phyloP scores from a whole-genome alignment of 2,329 filamentous ascomycete genomes.

The Zalaria sp. region DNA sequence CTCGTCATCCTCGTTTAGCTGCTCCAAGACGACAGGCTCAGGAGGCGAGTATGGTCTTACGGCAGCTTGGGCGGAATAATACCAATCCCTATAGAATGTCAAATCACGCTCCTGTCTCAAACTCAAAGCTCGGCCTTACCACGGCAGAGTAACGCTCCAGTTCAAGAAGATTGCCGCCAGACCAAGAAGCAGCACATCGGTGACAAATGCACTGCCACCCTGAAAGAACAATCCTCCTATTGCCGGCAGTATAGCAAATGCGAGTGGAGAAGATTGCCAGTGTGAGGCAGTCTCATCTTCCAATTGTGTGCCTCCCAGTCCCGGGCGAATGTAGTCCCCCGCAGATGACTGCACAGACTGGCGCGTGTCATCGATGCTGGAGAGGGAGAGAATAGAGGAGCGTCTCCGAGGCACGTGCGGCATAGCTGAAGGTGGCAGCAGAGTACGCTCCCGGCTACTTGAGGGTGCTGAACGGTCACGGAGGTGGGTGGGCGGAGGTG shows the following conservation, averaged over 20 bases:
- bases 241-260: slow-evolving; percentile 72
- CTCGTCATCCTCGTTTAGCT: slow-evolving; percentile 6
- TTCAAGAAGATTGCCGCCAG: slow-evolving; percentile 78
- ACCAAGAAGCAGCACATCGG: slow-evolving; percentile 68
- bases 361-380: slow-evolving; percentile 53
- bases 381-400: slow-evolving; percentile 68
- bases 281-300: slow-evolving; percentile 41
- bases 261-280: slow-evolving; percentile 70
- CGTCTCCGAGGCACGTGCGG: slow-evolving; percentile 38
- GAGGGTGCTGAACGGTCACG: slow-evolving; percentile 1
- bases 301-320: slow-evolving; percentile 8
- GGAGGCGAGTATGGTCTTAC: slow-evolving; percentile 4
- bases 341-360: slow-evolving; percentile 51
- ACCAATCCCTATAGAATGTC: slow-evolving; percentile 33
- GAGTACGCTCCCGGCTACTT: neutral
- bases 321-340: slow-evolving; percentile 53
- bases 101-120: neutral
- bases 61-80: slow-evolving; percentile 31
- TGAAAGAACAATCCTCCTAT: slow-evolving; percentile 74
- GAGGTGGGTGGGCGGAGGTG: neutral
- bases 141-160: slow-evolving; percentile 82
- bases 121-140: slow-evolving; percentile 38
- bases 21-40: neutral
- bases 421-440: slow-evolving; percentile 3
- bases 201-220: slow-evolving; percentile 70